Evolutionary conservation across 495 filamentous ascomycete species (phyloP).

Genomic region (Hypoxylon rickii): DNA sequence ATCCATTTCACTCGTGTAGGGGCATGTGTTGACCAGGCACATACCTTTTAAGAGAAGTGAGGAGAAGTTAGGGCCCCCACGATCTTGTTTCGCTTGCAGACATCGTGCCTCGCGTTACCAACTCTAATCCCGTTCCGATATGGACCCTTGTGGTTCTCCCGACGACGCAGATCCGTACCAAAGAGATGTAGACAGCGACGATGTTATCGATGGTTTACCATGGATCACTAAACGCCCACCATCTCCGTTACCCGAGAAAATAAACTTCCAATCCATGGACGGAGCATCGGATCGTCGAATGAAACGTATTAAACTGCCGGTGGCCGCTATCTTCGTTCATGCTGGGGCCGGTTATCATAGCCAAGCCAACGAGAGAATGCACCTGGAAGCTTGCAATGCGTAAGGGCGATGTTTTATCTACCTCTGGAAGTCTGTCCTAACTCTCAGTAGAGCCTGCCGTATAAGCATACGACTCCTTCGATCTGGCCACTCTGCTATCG

Average conservation of each 20-base stretch:
- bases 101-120: neutral
- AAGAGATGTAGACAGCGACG: conserved; percentile 2
- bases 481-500: conserved; percentile 76
- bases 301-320: conserved; percentile 33
- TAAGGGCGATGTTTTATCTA: conserved; percentile 50
- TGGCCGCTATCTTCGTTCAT: conserved; percentile 85
- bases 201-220: conserved; percentile 13
- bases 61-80: neutral
- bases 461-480: conserved; percentile 78
- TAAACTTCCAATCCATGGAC: conserved; percentile 19
- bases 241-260: conserved; percentile 1
- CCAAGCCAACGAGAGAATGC: conserved; percentile 75
- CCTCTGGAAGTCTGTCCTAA: neutral
- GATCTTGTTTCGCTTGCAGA: neutral
- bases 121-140: neutral
- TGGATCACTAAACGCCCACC: conserved; percentile 4
- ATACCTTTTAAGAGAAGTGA: conserved; percentile 4
- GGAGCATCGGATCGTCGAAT: conserved; percentile 25
- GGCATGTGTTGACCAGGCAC: conserved; percentile 8
- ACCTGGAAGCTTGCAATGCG: conserved; percentile 85
- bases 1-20: neutral
- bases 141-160: conserved; percentile 6
- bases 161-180: neutral
- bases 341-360: conserved; percentile 97
- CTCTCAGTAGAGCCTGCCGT: conserved; percentile 67